Evolutionary conservation across 2,329 filamentous ascomycete genomes (phyloP), one percentile per base, ranked within the genome.

Genomic region (Mariannaea sp.): DNA sequence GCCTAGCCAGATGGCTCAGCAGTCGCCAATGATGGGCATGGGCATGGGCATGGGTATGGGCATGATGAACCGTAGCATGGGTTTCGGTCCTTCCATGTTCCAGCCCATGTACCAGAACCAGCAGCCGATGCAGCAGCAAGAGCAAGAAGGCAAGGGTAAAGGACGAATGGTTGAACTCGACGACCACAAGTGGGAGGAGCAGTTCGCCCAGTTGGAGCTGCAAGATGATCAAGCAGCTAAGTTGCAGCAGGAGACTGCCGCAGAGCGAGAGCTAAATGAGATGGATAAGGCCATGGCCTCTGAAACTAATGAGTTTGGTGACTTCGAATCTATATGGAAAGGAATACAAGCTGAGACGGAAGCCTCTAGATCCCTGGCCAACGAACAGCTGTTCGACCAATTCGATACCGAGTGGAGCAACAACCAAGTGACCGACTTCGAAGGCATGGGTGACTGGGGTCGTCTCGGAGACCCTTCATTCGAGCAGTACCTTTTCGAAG

Each of bases 91-190:
- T 58, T 75, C 79, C 54, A 86, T 87, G 78, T 79, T 77, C 62
- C 75, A 79, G 64, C 65, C 74, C 66, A 74, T 81, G 76, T 73
- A 77, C 57, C 71, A 76, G 54, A 70, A 71, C 27, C 73, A 76
- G 52, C 71, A 74, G 49, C 70, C 68, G 38, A 71, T 74, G 62
- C 69, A 79, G 62, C 69, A 79, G 66, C 76, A 75, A 57, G 69
- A 76, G 59, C 77, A 65, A 45, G 79, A 83, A 59, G 78, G 75
- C 43, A 89, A 92, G 72, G 90, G 89, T 54, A 97, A 97, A 71
- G 92, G 89, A 32, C 96, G 95, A 73, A 84, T 97, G 75, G 87
- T 97, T 10, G 94, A 97, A 75, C 82, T 97, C 19, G 91, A 97
- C 70, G 93, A 99, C 65, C 79, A 88, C 67, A 88, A 96, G 68